Conservation (phyloP, 331 rosid genomes). For the Stylosanthes scabra region DNA sequence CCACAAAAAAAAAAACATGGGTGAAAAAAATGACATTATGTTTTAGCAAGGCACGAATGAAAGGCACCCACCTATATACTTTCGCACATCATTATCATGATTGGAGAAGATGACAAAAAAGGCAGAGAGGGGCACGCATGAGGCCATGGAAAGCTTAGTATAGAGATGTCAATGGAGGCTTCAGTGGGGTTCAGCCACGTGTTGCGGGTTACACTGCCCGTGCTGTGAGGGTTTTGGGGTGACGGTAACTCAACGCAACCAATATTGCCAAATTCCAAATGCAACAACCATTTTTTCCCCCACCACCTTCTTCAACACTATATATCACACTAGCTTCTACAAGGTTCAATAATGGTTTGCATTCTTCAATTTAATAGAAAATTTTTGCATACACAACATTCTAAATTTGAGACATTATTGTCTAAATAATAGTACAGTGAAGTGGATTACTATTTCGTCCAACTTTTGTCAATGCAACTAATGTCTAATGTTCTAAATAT, state of each 20-base stretch:
- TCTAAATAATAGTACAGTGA: too few species aligned
- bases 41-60: background rate
- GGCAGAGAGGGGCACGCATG: too few species aligned
- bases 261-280: background rate
- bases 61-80: background rate
- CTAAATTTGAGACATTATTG: too few species aligned
- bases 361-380: too few species aligned
- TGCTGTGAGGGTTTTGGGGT: conserved; percentile 2
- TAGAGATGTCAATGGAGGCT: conserved; percentile 1
- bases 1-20: background rate
- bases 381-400: too few species aligned
- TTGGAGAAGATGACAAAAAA: conserved; percentile 35
- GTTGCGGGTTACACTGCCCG: conserved; percentile 34
- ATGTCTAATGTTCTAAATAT: too few species aligned
- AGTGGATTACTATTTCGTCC: too few species aligned
- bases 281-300: background rate
- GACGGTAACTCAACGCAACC: conserved; percentile 44
- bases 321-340: conserved; percentile 14
- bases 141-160: background rate
- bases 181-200: conserved; percentile 59
- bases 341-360: conserved; percentile 32
- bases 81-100: background rate
- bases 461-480: too few species aligned
- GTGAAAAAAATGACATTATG: background rate
- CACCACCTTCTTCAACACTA: background rate